Evolutionary conservation across 2,329 filamentous ascomycete genomes (phyloP), one percentile per base, ranked within the genome.

Genomic region (Diaporthe amygdali): DNA sequence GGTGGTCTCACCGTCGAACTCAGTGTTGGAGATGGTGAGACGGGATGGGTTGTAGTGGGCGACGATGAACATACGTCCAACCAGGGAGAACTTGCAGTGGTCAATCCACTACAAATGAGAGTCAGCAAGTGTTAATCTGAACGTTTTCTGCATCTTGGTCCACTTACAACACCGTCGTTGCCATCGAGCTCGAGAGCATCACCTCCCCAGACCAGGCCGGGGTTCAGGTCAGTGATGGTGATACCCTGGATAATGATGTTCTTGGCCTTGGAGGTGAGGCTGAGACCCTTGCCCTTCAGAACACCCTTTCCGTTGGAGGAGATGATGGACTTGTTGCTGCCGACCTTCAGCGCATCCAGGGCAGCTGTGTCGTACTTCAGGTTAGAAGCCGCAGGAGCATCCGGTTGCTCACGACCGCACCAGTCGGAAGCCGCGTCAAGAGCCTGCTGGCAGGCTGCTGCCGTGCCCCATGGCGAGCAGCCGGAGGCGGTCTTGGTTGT

Each of bases 201-300:
- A 67, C 87, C 88, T 69, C 88, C 88, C 81, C 81, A 82, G 71
- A 82, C 78, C 70, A 78, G 79, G 69, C 80, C 74, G 15, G 80
- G 80, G 76, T 81, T 82, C 41, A 70, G 59, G 56, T 70, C 68
- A 30, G 59, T 70, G 68, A 66, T 64, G 56, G 56, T 66, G 71
- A 89, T 80, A 79, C 88, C 89, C 82, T 89, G 89, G 79, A 90
- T 87, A 76, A 91, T 91, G 77, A 92, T 80, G 78, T 91, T 90
- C 77, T 78, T 84, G 22, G 82, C 83, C 69, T 80, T 81, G 74
- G 77, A 79, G 66, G 81, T 79, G n/a, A 88, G 82, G 37, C 86
- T 84, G 37, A 89, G 79, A 72, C 88, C 88, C 81, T 89, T 89
- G 75, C 88, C 88, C 77, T 84, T 86, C 77, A 90, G 89, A 44